These are phyloP conservation scores for Artemisia princeps DNA, from an alignment of 140 eudicot species.

Conservation along the genomic window DNA sequence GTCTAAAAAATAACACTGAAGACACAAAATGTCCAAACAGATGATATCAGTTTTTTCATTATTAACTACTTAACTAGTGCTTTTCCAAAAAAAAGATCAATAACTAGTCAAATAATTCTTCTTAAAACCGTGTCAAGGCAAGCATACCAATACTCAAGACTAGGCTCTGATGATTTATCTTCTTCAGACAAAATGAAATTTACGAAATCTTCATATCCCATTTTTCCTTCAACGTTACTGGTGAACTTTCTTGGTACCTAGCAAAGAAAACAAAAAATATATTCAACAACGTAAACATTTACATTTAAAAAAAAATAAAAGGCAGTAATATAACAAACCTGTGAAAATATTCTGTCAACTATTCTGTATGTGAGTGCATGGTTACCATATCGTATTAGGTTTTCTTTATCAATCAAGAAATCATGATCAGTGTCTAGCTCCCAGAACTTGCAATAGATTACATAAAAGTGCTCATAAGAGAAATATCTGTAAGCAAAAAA, in stretches of 20 bases:
- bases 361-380: constrained; percentile 95
- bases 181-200: constrained; percentile 91
- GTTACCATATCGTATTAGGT: constrained; percentile 88
- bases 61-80: too few relatives aligned
- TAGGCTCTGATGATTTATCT: constrained; percentile 91
- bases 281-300: background rate
- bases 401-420: constrained; percentile 88
- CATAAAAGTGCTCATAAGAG: constrained; percentile 94
- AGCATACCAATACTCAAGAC: constrained; percentile 88
- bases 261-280: background rate
- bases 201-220: constrained; percentile 99
- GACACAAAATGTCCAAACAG: too few relatives aligned
- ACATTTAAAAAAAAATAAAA: background rate
- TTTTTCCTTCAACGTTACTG: constrained; percentile 80
- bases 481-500: constrained; percentile 56
- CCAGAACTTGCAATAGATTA: constrained; percentile 96
- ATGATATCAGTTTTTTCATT: too few relatives aligned
- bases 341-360: constrained; percentile 91
- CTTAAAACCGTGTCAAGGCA: background rate
- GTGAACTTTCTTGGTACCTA: constrained; percentile 92
- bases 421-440: constrained; percentile 98
- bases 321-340: constrained; percentile 42
- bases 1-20: too few relatives aligned
- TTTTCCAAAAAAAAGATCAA: too few relatives aligned
- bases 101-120: too few relatives aligned